Evolutionary conservation across 345 rosid genomes (phyloP).

Genomic region (Melaleuca alternifolia): DNA sequence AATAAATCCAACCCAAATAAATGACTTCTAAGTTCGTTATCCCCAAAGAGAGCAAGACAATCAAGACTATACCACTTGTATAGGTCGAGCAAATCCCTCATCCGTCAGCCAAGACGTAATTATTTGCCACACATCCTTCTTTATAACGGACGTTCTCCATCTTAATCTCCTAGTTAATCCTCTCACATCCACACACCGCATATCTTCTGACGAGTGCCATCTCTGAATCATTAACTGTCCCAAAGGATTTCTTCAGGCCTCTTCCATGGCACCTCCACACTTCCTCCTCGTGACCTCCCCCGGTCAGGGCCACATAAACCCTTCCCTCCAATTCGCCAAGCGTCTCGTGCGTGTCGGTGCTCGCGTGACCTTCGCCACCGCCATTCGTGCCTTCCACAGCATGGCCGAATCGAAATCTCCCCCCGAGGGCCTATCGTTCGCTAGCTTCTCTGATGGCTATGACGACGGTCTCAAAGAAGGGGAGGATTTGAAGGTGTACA

Average conservation of each 20-base stretch:
- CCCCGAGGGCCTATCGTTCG: conserved; percentile 22
- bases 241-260: not conserved
- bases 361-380: conserved; percentile 37
- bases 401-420: conserved; percentile 12
- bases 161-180: not conserved
- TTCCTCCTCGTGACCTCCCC: conserved; percentile 8
- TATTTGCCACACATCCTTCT: not conserved
- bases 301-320: conserved; percentile 62
- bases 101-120: not conserved
- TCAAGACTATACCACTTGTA: too few species aligned
- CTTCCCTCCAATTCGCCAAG: conserved; percentile 44
- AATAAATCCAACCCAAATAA: too few species aligned
- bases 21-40: too few species aligned
- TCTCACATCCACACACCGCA: not conserved
- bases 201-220: not conserved
- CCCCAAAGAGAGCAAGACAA: too few species aligned
- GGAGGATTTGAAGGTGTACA: conserved; percentile 5
- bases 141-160: not conserved
- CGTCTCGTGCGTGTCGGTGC: conserved; percentile 38
- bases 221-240: not conserved
- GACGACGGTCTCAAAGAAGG: conserved; percentile 31
- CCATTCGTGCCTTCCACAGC: conserved; percentile 23
- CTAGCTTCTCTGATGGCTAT: conserved; percentile 45
- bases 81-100: too few species aligned
- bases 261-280: not conserved